These are phyloP conservation scores for Hemileccinum impolitum DNA, from an alignment of 768 basidiomycete genomes.

Conservation along the genomic window DNA sequence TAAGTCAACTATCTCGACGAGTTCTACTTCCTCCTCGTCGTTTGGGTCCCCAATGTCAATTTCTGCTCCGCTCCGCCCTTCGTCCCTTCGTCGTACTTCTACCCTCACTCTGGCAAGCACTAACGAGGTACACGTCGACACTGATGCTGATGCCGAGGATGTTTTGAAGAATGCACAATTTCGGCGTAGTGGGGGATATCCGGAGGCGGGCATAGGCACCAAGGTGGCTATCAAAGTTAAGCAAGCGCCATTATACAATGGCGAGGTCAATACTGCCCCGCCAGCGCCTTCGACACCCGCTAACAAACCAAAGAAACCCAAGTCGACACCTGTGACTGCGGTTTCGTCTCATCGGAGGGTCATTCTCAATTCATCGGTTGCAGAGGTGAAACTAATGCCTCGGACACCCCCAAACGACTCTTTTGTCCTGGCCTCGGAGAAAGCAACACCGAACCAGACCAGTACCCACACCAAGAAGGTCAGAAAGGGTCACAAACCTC, in stretches of 20 bases:
- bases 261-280: neutral
- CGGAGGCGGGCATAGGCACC: constrained; percentile 14
- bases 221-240: constrained; percentile 25
- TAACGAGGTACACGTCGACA: constrained; percentile 11
- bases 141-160: constrained; percentile 12
- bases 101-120: constrained; percentile 29
- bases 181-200: constrained; percentile 13
- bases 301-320: constrained; percentile 17
- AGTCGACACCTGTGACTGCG: neutral
- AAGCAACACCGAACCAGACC: constrained; percentile 16
- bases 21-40: constrained; percentile 30
- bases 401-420: constrained; percentile 25
- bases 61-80: constrained; percentile 36
- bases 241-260: constrained; percentile 59
- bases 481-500: constrained; percentile 36
- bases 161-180: constrained; percentile 5
- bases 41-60: constrained; percentile 37
- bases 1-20: constrained; percentile 28
- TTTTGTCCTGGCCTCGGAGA: constrained; percentile 10
- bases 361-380: neutral
- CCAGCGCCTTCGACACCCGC: constrained; percentile 9
- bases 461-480: constrained; percentile 18
- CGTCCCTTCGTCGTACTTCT: constrained; percentile 41
- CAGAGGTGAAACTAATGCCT: constrained; percentile 13
- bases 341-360: constrained; percentile 6